A percentile compares a stretch with the other conserved stretches of the same genome.
These are phyloP conservation scores for Gaeumannomyces tritici DNA, from an alignment of 2,329 filamentous ascomycete species.

Conservation along the genomic window DNA sequence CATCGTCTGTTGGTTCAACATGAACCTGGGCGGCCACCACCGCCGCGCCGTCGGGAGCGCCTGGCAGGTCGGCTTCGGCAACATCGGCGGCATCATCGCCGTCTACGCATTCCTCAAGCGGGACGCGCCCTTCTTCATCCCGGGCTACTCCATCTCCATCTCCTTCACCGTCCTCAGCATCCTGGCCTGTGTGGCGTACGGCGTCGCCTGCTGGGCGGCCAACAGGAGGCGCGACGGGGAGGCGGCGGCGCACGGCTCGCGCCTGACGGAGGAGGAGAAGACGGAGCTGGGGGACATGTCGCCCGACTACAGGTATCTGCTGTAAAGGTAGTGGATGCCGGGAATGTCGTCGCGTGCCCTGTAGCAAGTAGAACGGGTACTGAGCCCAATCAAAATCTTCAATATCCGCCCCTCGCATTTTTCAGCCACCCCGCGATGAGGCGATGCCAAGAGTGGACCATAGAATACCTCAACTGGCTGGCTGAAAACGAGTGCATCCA, in stretches of 20 bases:
- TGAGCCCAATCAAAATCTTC: too few relatives aligned
- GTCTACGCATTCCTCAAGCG: constrained; percentile 58
- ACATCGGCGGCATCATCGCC: constrained; percentile 70
- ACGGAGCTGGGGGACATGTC: constrained; percentile 26
- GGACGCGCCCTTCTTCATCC: constrained; percentile 60
- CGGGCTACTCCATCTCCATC: constrained; percentile 70
- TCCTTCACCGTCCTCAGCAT: constrained; percentile 62
- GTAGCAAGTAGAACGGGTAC: background rate
- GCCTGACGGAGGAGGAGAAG: constrained; percentile 23
- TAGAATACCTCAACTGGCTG: too few relatives aligned
- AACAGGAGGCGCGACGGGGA: background rate
- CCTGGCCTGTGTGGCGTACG: constrained; percentile 49
- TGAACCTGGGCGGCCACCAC: constrained; percentile 68
- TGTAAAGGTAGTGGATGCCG: background rate
- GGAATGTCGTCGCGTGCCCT: too few relatives aligned
- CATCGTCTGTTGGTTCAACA: constrained; percentile 73
- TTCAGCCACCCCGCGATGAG: too few relatives aligned
- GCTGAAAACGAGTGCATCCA: too few relatives aligned
- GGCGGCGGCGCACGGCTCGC: background rate
- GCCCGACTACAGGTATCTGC: constrained; percentile 3
- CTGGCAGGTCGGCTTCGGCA: constrained; percentile 72
- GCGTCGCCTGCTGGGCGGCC: background rate
- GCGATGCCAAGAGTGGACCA: too few relatives aligned
- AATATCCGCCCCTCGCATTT: too few relatives aligned
- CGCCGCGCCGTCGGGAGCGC: constrained; percentile 61